phyloP scores from a whole-genome alignment of 441 rosid species.

The Erodium moschatum region DNA sequence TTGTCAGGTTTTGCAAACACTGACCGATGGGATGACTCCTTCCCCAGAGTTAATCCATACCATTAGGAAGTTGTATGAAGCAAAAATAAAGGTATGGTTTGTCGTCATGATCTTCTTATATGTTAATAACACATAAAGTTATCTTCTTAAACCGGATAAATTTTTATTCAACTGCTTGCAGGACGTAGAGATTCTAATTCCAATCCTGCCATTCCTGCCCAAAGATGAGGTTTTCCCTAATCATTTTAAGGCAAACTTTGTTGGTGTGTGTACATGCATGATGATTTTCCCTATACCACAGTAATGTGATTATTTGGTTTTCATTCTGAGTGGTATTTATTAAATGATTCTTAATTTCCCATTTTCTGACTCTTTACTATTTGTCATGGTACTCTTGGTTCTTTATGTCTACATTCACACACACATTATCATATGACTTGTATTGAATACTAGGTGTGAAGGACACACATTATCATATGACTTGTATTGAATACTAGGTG shows the following conservation, averaged over 20 bases:
- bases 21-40: slow-evolving; percentile 78
- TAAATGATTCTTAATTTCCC: too few species aligned
- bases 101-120: slow-evolving; percentile 17
- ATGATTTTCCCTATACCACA: neutral
- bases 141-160: slow-evolving; percentile 26
- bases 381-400: too few species aligned
- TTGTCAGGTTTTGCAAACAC: slow-evolving; percentile 78
- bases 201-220: slow-evolving; percentile 73
- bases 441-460: too few species aligned
- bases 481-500: too few species aligned
- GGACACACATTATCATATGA: too few species aligned
- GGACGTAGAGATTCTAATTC: slow-evolving; percentile 86
- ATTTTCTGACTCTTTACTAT: too few species aligned
- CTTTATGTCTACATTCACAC: too few species aligned
- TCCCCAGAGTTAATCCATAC: slow-evolving; percentile 69
- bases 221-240: slow-evolving; percentile 66
- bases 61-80: slow-evolving; percentile 72
- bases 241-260: neutral
- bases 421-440: too few species aligned
- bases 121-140: slow-evolving; percentile 20
- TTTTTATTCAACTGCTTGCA: slow-evolving; percentile 33
- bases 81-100: slow-evolving; percentile 70
- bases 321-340: too few species aligned
- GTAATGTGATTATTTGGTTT: too few species aligned
- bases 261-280: neutral